These are phyloP conservation scores for Sporisorium sorghi DNA, from an alignment of 1,284 basidiomycete species.

Conservation along the genomic window DNA sequence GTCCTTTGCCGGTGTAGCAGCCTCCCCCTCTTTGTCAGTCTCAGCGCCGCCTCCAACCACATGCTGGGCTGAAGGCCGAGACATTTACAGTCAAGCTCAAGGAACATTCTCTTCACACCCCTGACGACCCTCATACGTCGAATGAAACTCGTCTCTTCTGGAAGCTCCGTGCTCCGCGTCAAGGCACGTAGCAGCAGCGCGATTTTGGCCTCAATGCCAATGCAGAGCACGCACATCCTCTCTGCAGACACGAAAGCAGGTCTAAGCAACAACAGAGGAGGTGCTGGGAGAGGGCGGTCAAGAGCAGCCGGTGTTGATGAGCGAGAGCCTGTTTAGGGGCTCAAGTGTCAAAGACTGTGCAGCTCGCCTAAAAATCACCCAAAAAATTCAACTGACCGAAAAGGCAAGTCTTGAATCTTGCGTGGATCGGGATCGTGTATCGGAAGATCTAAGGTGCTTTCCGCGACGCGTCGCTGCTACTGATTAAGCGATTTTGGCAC, in stretches of 20 bases:
- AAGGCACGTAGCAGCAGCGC: slow-evolving; percentile 2
- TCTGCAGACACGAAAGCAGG: background rate
- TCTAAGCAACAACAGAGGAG: slow-evolving; percentile 9
- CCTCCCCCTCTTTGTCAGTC: background rate
- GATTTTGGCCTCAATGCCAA: slow-evolving; percentile 23
- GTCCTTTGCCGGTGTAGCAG: background rate
- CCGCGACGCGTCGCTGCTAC: slow-evolving; percentile 26
- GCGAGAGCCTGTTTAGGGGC: slow-evolving; percentile 28
- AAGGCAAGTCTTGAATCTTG: slow-evolving; percentile 5
- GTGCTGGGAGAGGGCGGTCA: slow-evolving; percentile 19
- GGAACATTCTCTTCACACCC: too few species aligned
- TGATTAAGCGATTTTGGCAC: background rate
- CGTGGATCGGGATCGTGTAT: background rate
- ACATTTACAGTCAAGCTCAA: too few species aligned
- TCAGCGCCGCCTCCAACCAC: slow-evolving; percentile 1
- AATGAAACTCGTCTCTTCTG: background rate
- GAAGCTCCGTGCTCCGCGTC: background rate
- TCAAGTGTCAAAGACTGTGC: slow-evolving; percentile 27
- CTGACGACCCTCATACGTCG: too few species aligned
- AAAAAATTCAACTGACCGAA: background rate
- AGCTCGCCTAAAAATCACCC: slow-evolving; percentile 23
- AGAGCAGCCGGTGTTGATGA: too few species aligned
- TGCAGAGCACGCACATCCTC: background rate
- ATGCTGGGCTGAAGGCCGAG: slow-evolving; percentile 1
- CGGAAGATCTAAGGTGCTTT: slow-evolving; percentile 14